Conservation (phyloP, 306 rosid species). For the Pyrus pyrifolia region DNA sequence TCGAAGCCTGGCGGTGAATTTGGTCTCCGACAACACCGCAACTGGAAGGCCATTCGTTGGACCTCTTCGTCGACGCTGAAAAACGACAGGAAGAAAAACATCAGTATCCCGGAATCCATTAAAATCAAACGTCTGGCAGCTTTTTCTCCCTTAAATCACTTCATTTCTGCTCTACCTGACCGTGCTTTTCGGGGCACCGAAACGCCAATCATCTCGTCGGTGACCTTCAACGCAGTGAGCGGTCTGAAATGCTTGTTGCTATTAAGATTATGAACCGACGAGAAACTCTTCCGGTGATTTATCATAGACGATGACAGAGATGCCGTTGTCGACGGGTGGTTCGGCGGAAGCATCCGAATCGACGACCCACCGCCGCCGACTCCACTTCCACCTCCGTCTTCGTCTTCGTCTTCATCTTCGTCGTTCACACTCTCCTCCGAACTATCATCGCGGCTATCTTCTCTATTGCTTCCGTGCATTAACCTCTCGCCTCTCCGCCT, state of each 20-base stretch:
- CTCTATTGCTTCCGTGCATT: slow-evolving; percentile 62
- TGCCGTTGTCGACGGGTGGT: slow-evolving; percentile 27
- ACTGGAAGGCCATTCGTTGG: slow-evolving; percentile 82
- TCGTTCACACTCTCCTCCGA: slow-evolving; percentile 92
- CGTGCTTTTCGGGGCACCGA: slow-evolving; percentile 91
- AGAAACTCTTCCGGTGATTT: slow-evolving; percentile 75
- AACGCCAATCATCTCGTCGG: slow-evolving; percentile 98
- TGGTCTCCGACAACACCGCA: slow-evolving; percentile 47
- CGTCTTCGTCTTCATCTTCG: slow-evolving; percentile 77
- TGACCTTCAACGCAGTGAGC: slow-evolving; percentile 70
- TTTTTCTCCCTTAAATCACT: neutral
- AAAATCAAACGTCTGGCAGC: neutral
- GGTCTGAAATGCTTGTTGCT: slow-evolving; percentile 52
- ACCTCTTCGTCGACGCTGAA: slow-evolving; percentile 84
- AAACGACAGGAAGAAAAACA: neutral
- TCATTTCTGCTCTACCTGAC: slow-evolving; percentile 50
- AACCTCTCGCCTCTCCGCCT: slow-evolving; percentile 74
- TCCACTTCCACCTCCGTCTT: slow-evolving; percentile 38
- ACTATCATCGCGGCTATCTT: slow-evolving; percentile 72
- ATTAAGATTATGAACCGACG: slow-evolving; percentile 34
- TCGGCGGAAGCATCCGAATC: slow-evolving; percentile 87
- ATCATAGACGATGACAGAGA: slow-evolving; percentile 29
- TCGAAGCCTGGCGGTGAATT: slow-evolving; percentile 61
- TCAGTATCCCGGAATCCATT: slow-evolving; percentile 11
- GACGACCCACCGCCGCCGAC: slow-evolving; percentile 44